These are phyloP conservation scores for Sclerotiophoma versabilis DNA, from an alignment of 2,329 filamentous ascomycete genomes.

Conservation along the genomic window DNA sequence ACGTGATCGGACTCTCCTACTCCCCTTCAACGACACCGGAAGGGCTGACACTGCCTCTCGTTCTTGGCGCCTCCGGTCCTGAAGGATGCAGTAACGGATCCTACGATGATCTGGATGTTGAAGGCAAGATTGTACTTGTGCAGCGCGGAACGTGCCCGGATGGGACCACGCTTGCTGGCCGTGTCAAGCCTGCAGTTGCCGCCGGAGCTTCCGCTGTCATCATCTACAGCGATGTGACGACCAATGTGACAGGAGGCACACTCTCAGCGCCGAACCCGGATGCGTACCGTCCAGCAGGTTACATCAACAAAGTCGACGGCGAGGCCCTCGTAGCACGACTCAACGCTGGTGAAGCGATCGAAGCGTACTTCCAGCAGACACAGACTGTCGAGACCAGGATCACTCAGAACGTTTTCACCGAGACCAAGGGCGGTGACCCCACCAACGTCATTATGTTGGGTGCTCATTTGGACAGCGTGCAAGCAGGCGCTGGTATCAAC, in stretches of 20 bases:
- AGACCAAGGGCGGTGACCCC: constrained; percentile 50
- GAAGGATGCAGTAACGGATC: constrained; percentile 51
- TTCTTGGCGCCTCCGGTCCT: constrained; percentile 50
- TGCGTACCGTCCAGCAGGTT: constrained; percentile 48
- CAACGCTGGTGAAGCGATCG: constrained; percentile 49
- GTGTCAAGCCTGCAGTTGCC: constrained; percentile 50
- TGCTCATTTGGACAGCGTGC: constrained; percentile 51
- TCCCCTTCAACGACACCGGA: constrained; percentile 57
- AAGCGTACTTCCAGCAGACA: constrained; percentile 54
- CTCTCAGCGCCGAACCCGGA: constrained; percentile 48
- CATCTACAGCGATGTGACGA: constrained; percentile 50
- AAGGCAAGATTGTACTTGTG: constrained; percentile 52
- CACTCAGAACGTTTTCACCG: constrained; percentile 55
- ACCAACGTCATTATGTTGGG: constrained; percentile 52
- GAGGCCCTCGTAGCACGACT: constrained; percentile 51
- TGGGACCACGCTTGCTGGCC: constrained; percentile 51
- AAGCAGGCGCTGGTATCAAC: constrained; percentile 54
- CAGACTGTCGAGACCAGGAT: constrained; percentile 58
- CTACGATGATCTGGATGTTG: constrained; percentile 50
- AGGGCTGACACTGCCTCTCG: constrained; percentile 53
- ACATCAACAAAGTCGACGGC: constrained; percentile 55
- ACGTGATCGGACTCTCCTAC: constrained; percentile 55
- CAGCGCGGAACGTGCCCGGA: constrained; percentile 53
- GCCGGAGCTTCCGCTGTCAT: constrained; percentile 54
- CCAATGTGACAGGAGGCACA: constrained; percentile 51